phyloP scores from a whole-genome alignment of 2,329 filamentous ascomycete genomes.

The Mycosphaerella arachidis region DNA sequence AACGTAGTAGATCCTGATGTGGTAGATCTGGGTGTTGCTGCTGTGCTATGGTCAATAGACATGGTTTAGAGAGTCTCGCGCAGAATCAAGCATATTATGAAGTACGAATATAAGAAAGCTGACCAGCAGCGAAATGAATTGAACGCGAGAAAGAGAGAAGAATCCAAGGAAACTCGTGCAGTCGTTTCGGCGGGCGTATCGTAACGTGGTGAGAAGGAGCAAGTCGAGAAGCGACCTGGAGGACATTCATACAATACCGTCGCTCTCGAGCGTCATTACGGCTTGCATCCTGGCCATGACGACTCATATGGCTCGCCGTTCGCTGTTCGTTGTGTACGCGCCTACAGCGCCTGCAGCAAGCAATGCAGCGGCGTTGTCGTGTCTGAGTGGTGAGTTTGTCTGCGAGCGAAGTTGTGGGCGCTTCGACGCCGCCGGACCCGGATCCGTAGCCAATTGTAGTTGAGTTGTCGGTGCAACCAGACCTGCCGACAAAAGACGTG shows the following conservation, averaged over 20 bases:
- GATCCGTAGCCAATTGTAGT: background rate
- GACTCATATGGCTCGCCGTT: background rate
- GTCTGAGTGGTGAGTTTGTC: constrained; percentile 5
- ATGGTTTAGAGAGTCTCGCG: constrained; percentile 14
- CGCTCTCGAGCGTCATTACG: constrained; percentile 9
- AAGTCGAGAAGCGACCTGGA: background rate
- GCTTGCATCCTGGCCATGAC: constrained; percentile 17
- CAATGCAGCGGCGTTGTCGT: background rate
- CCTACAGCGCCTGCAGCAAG: constrained; percentile 14
- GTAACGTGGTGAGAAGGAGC: background rate
- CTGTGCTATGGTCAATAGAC: constrained; percentile 7
- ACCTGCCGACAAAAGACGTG: background rate
- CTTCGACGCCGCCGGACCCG: background rate
- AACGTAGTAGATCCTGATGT: background rate
- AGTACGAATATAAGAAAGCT: constrained; percentile 14
- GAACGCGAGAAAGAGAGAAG: constrained; percentile 11
- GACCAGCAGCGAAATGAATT: constrained; percentile 25
- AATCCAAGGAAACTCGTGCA: constrained; percentile 24
- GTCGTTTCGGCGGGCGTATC: constrained; percentile 4
- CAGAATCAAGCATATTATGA: constrained; percentile 4
- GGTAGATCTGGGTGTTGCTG: constrained; percentile 3
- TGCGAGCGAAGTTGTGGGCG: background rate
- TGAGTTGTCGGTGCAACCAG: background rate
- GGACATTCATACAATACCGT: constrained; percentile 1
- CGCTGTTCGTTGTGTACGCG: constrained; percentile 13